phyloP scores from a whole-genome alignment of 2,329 filamentous ascomycete species.

The Ascochyta rabiei region DNA sequence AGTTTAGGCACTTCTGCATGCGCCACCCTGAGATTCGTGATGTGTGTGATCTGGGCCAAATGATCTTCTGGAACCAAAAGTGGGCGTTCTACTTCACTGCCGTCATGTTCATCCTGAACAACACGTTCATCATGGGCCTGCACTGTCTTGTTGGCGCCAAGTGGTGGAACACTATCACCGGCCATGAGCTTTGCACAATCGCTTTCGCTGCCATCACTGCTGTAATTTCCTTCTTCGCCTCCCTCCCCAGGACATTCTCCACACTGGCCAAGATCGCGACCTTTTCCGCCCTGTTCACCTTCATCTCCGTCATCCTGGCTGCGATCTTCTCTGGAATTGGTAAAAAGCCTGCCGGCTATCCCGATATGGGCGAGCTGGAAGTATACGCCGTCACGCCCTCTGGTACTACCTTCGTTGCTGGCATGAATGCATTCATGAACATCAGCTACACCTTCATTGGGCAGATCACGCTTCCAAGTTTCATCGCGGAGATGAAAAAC shows the following conservation, averaged over 20 bases:
- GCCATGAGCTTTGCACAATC: constrained; percentile 75
- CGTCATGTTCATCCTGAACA: constrained; percentile 91
- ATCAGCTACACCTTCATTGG: constrained; percentile 97
- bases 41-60: constrained; percentile 94
- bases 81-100: constrained; percentile 74
- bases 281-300: constrained; percentile 83
- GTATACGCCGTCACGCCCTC: constrained; percentile 71
- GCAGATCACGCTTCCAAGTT: constrained; percentile 90
- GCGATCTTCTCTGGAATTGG: constrained; percentile 82
- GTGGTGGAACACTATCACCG: constrained; percentile 88
- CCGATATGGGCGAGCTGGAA: constrained; percentile 63
- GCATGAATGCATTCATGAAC: constrained; percentile 89
- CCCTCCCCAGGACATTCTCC: constrained; percentile 83
- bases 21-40: constrained; percentile 90
- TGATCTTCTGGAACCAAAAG: constrained; percentile 84
- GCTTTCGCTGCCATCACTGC: constrained; percentile 77
- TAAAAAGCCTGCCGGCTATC: constrained; percentile 71
- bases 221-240: constrained; percentile 76
- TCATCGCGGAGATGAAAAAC: constrained; percentile 91
- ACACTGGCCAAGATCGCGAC: constrained; percentile 80
- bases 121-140: constrained; percentile 85
- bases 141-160: constrained; percentile 85
- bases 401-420: constrained; percentile 79
- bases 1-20: constrained; percentile 80
- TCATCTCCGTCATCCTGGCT: constrained; percentile 83